Base-by-base conservation (phyloP, 116 monocot species). In the Zostera marina region DNA sequence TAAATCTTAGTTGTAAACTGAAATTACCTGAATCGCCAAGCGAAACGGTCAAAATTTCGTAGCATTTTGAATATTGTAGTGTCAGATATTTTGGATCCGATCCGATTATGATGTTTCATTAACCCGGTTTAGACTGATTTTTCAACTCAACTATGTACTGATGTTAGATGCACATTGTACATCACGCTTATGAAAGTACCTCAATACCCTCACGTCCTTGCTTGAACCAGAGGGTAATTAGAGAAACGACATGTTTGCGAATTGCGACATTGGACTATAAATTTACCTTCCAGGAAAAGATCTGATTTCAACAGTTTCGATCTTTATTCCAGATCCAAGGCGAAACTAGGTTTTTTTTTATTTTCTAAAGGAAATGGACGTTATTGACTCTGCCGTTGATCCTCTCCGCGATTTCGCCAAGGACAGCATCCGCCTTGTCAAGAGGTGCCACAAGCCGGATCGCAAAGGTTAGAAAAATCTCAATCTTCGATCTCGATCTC, bases 401-500 rank as follows among this genome's bases (percentile, higher is more conserved):
- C 63, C 62, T 19, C 47, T 70, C 42, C 53, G 70, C 17, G 70
- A 63, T 43, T 70, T 70, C 70, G 69, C 62, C 61, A 69, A 53
- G 61, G 69, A 69, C 54, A 69, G 69, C 62, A 23, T 61, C 56
- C 63, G 70, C 46, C 70, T 70, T 56, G 70, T 70, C 63, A 70
- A 70, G 70, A 45, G 70, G 6, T 70, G 70, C 41, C 70, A 70
- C 70, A 70, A 70, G 38, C 70, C 70, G 20, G 70, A 70, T 44
- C 70, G 70, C 45, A 70, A 63, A 62, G 70, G 70, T 63, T 14
- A 51, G 52, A 32, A 32, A 32, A 5, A 32, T 32, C 32, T 55
- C 22, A 38, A 7, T 55, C 32, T 9, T 19, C 19, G 38, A 56
- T 9, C 56, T 2, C 8, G n/a, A 39, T 9, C 14, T 56, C 32